Evolutionary conservation across 306 rosid genomes (phyloP).

Genomic region (Hippophae tibetana): DNA sequence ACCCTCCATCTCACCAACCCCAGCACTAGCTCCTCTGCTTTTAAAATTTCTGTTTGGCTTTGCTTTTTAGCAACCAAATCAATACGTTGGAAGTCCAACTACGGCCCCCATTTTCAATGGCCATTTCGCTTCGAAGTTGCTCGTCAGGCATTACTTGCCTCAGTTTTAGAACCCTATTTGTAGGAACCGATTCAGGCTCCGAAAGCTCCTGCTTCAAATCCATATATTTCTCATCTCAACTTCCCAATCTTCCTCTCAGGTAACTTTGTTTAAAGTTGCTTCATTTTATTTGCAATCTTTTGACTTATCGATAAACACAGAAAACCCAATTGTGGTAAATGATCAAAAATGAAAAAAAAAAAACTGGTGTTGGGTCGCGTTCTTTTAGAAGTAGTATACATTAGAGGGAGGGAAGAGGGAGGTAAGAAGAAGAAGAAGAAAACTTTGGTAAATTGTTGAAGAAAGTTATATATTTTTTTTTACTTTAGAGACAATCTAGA

Average conservation of each 20-base stretch:
- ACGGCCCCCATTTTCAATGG: slow-evolving; percentile 19
- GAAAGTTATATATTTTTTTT: neutral
- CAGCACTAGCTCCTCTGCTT: too few relatives aligned
- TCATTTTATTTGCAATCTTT: neutral
- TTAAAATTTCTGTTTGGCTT: too few relatives aligned
- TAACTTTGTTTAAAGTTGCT: neutral
- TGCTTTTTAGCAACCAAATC: too few relatives aligned
- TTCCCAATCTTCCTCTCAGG: slow-evolving; percentile 23
- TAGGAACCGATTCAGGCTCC: slow-evolving; percentile 11
- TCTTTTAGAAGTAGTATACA: neutral
- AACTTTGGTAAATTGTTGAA: neutral
- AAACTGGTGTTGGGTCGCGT: neutral
- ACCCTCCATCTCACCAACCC: too few relatives aligned
- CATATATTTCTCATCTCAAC: slow-evolving; percentile 25
- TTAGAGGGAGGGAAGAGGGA: too few relatives aligned
- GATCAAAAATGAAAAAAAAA: neutral
- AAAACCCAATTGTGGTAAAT: neutral
- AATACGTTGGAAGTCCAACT: too few relatives aligned
- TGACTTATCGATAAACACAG: too few relatives aligned
- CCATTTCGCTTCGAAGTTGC: slow-evolving; percentile 27
- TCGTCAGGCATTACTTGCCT: slow-evolving; percentile 10
- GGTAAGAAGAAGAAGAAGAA: too few relatives aligned
- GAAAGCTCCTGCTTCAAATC: slow-evolving; percentile 23
- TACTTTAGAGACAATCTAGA: neutral
- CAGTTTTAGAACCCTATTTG: slow-evolving; percentile 12